A percentile compares a stretch with the other conserved stretches of the same genome.
These are phyloP conservation scores for Kazachstania bromeliacearum DNA, from an alignment of 805 yeast genomes.

Conservation along the genomic window DNA sequence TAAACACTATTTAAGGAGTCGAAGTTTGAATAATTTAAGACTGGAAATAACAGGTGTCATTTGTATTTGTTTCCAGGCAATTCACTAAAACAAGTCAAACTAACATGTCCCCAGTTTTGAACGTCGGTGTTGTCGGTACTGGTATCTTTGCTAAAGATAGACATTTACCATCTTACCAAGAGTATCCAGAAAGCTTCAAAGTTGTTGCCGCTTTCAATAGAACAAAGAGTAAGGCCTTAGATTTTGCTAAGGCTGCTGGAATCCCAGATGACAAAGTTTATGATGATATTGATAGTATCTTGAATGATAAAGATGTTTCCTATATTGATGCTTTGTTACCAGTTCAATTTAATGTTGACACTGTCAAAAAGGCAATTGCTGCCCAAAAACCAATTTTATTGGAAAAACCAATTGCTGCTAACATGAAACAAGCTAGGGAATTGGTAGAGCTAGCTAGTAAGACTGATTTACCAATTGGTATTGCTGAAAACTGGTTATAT, in stretches of 20 bases:
- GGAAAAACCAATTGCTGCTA: conserved; percentile 92
- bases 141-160: conserved; percentile 82
- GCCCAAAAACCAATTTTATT: conserved; percentile 70
- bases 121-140: conserved; percentile 66
- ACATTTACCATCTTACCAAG: conserved; percentile 67
- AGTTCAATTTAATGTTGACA: conserved; percentile 66
- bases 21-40: too few relatives aligned
- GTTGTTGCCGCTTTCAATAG: conserved; percentile 74
- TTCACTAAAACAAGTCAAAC: neutral
- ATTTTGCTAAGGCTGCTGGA: conserved; percentile 58
- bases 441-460: conserved; percentile 57
- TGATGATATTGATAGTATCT: conserved; percentile 52
- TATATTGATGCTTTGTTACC: conserved; percentile 82
- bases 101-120: conserved; percentile 26
- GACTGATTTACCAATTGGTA: conserved; percentile 58
- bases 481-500: conserved; percentile 84
- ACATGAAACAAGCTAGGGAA: conserved; percentile 67
- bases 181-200: conserved; percentile 40
- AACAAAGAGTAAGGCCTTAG: conserved; percentile 73
- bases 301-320: conserved; percentile 59
- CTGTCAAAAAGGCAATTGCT: conserved; percentile 59
- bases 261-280: conserved; percentile 43
- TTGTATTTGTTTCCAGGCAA: too few relatives aligned
- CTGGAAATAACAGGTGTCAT: too few relatives aligned
- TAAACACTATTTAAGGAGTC: too few relatives aligned